phyloP scores from a whole-genome alignment of 2,329 filamentous ascomycete genomes.

The Hirsutella minnesotensis region DNA sequence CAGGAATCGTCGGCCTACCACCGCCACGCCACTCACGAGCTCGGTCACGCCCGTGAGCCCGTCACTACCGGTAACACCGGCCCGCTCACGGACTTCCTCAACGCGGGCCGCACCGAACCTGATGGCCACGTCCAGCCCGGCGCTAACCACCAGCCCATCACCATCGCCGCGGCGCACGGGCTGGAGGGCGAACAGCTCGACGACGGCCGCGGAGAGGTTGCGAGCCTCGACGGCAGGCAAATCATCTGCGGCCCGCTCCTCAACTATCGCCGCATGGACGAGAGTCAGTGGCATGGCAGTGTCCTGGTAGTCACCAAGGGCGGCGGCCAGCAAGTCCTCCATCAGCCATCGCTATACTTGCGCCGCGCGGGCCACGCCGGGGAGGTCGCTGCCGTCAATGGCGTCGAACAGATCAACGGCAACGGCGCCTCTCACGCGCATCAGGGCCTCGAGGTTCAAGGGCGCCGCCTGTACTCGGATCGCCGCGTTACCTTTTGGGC shows the following conservation, averaged over 20 bases:
- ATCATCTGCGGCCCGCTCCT: constrained; percentile 62
- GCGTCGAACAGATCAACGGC: constrained; percentile 14
- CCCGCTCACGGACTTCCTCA: constrained; percentile 45
- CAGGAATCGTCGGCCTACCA: constrained; percentile 48
- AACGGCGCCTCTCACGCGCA: not conserved
- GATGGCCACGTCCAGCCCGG: constrained; percentile 15
- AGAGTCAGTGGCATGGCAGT: constrained; percentile 69
- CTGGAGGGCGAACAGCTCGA: constrained; percentile 17
- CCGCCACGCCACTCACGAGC: constrained; percentile 28
- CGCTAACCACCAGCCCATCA: constrained; percentile 34
- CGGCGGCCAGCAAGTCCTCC: constrained; percentile 46
- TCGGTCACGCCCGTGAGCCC: constrained; percentile 17
- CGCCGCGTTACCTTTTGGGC: constrained; percentile 77
- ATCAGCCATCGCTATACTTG: constrained; percentile 46
- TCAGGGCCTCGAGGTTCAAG: constrained; percentile 27
- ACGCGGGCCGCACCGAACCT: constrained; percentile 38
- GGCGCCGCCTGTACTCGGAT: constrained; percentile 51
- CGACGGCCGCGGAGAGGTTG: constrained; percentile 8
- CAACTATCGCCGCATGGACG: constrained; percentile 67
- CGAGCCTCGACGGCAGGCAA: constrained; percentile 37
- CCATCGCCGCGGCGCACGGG: constrained; percentile 25
- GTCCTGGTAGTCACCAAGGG: constrained; percentile 73
- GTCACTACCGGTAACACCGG: constrained; percentile 28
- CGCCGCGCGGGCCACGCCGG: constrained; percentile 26
- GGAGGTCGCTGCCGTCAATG: constrained; percentile 14